These are phyloP conservation scores for Peronospora belbahrii DNA, from an alignment of 352 stramenopile genomes.

Conservation along the genomic window DNA sequence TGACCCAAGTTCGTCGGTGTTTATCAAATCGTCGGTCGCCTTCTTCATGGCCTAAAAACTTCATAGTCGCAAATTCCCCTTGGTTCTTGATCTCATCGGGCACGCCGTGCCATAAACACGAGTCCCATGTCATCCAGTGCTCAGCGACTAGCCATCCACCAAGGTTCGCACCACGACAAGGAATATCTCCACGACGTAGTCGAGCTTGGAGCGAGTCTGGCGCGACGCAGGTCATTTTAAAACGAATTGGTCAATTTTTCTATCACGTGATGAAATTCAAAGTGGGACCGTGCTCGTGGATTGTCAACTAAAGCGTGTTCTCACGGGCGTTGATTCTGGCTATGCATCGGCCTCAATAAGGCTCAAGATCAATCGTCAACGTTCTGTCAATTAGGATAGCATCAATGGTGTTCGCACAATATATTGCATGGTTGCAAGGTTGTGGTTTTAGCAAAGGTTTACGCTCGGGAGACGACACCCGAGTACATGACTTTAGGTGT, in stretches of 20 bases:
- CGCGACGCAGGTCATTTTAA: slow-evolving; percentile 14
- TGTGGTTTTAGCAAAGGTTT: no score
- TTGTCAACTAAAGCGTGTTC: no score
- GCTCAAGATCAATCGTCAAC: no score
- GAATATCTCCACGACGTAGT: slow-evolving; percentile 49
- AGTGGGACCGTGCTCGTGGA: slow-evolving; percentile 14
- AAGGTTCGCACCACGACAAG: slow-evolving; percentile 62
- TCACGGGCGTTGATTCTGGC: no score
- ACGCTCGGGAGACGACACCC: no score
- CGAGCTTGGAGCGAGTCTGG: slow-evolving; percentile 40
- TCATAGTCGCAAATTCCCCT: slow-evolving; percentile 75
- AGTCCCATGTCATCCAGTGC: slow-evolving; percentile 68
- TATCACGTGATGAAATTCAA: slow-evolving; percentile 2
- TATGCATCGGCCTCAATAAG: no score
- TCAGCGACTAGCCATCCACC: slow-evolving; percentile 74
- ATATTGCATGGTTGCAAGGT: no score
- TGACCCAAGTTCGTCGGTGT: slow-evolving; percentile 70
- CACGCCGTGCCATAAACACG: slow-evolving; percentile 56
- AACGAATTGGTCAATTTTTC: neutral
- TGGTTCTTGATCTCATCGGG: slow-evolving; percentile 31
- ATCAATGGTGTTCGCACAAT: no score
- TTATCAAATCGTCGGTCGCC: slow-evolving; percentile 30
- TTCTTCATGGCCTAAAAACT: slow-evolving; percentile 29
- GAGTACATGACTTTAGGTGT: no score
- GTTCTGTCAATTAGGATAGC: no score